Evolutionary conservation across 2,329 filamentous ascomycete genomes (phyloP).

Genomic region (Colletotrichum destructivum): DNA sequence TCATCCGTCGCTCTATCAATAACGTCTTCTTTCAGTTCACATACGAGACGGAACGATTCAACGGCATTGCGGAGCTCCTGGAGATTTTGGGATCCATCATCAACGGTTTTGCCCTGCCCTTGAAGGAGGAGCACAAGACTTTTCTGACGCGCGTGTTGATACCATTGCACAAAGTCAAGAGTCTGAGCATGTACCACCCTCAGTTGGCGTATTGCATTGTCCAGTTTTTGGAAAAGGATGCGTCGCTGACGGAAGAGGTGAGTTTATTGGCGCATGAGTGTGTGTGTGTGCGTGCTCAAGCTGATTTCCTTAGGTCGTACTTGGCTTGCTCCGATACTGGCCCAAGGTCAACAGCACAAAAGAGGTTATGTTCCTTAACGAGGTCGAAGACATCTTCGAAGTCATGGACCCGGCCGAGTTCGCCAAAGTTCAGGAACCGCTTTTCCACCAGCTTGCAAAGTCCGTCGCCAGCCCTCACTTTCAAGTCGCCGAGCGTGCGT

Average conservation of each 20-base stretch:
- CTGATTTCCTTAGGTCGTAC: slow-evolving; percentile 77
- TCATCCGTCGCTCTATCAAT: slow-evolving; percentile 98
- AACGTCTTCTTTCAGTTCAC: slow-evolving; percentile 99
- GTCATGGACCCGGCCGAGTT: slow-evolving; percentile 99
- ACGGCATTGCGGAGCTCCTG: slow-evolving; percentile 95
- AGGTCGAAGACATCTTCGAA: slow-evolving; percentile 99
- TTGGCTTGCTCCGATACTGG: slow-evolving; percentile 96
- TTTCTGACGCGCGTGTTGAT: slow-evolving; percentile 95
- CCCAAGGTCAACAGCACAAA: slow-evolving; percentile 99
- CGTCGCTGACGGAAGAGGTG: slow-evolving; percentile 96
- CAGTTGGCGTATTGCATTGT: slow-evolving; percentile 99
- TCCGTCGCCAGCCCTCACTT: slow-evolving; percentile 99
- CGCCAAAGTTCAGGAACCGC: slow-evolving; percentile 96
- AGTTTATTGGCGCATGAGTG: slow-evolving; percentile 48
- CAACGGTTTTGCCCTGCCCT: slow-evolving; percentile 95
- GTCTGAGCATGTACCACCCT: slow-evolving; percentile 99
- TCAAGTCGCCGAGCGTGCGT: slow-evolving; percentile 95
- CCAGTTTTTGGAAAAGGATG: slow-evolving; percentile 98
- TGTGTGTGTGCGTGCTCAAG: slow-evolving; percentile 5
- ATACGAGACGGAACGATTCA: slow-evolving; percentile 98
- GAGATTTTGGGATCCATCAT: slow-evolving; percentile 99
- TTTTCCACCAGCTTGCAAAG: slow-evolving; percentile 98
- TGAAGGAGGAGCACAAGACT: slow-evolving; percentile 99
- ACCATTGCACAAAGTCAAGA: slow-evolving; percentile 97
- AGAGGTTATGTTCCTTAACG: slow-evolving; percentile 99